Evolutionary conservation across 2,329 filamentous ascomycete species (phyloP).

Genomic region (Penicillium sp.): DNA sequence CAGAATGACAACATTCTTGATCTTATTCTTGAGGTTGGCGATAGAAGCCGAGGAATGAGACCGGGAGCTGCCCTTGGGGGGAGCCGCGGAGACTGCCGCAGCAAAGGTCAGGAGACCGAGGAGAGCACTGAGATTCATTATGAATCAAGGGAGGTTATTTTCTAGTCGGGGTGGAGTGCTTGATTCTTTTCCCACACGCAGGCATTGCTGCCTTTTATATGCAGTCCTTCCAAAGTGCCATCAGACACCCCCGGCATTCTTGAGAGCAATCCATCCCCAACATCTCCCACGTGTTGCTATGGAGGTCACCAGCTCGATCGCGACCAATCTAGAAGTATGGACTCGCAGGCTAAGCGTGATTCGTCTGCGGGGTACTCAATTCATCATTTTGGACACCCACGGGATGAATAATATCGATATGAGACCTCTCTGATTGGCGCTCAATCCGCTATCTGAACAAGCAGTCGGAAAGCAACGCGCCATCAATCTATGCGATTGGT

Average conservation of each 20-base stretch:
- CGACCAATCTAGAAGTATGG: not conserved
- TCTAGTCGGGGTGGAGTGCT: not conserved
- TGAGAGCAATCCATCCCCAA: not conserved
- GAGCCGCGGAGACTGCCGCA: slow-evolving; percentile 18
- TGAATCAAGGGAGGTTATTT: not conserved
- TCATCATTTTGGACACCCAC: not conserved
- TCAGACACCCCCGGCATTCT: slow-evolving; percentile 6
- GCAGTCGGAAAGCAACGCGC: not conserved
- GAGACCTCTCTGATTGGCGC: slow-evolving; percentile 13
- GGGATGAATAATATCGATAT: slow-evolving; percentile 1
- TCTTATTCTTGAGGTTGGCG: slow-evolving; percentile 35
- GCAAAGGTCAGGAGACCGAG: slow-evolving; percentile 29
- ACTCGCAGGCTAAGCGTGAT: not conserved
- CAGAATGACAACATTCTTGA: slow-evolving; percentile 41
- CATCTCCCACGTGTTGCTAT: slow-evolving; percentile 12
- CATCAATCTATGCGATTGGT: not conserved
- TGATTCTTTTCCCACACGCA: not conserved
- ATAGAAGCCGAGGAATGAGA: slow-evolving; percentile 19
- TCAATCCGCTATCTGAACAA: not conserved
- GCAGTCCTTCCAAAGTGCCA: not conserved
- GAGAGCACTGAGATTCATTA: slow-evolving; percentile 26
- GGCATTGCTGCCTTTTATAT: not conserved
- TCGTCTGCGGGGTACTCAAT: slow-evolving; percentile 11
- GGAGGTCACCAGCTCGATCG: slow-evolving; percentile 3
- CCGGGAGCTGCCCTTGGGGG: slow-evolving; percentile 1